Percentiles rank a stretch among this genome's conserved stretches.
These are phyloP conservation scores for Strigomonas galati DNA, from an alignment of 208 protist species.

Conservation along the genomic window DNA sequence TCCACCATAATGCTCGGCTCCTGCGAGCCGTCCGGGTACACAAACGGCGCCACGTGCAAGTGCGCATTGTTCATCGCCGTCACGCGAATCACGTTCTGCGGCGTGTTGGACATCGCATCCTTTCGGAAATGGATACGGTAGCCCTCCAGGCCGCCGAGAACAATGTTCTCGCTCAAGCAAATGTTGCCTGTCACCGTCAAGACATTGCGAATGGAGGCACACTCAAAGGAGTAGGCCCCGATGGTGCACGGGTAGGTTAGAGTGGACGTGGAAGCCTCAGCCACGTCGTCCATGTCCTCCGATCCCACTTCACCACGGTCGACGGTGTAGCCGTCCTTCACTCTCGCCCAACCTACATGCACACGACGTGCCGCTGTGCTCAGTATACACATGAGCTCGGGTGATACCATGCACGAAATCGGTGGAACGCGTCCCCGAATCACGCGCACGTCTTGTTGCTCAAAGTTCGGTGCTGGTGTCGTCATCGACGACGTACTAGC, in stretches of 20 bases:
- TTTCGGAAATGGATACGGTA: slow-evolving; percentile 3
- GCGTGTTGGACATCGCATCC: not conserved
- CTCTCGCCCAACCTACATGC: not conserved
- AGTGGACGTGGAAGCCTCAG: not conserved
- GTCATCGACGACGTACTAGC: too few species aligned
- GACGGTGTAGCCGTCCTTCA: not conserved
- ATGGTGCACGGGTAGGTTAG: not conserved
- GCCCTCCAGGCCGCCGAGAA: slow-evolving; percentile 3
- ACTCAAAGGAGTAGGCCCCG: not conserved
- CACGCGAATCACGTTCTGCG: slow-evolving; percentile 12
- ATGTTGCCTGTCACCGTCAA: slow-evolving; percentile 5
- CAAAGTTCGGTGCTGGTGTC: not conserved
- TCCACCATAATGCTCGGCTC: slow-evolving; percentile 32
- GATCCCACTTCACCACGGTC: not conserved
- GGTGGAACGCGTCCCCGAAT: not conserved
- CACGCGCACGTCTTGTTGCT: not conserved
- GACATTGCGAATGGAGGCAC: not conserved
- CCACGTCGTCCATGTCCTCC: not conserved
- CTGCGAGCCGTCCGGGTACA: not conserved
- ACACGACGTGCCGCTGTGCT: not conserved
- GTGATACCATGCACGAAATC: not conserved
- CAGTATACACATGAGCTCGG: not conserved
- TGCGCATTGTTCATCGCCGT: not conserved
- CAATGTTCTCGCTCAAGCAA: not conserved
- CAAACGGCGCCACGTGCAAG: not conserved